These are phyloP conservation scores for Fomes fomentarius DNA, from an alignment of 1,284 basidiomycete genomes.

Conservation along the genomic window DNA sequence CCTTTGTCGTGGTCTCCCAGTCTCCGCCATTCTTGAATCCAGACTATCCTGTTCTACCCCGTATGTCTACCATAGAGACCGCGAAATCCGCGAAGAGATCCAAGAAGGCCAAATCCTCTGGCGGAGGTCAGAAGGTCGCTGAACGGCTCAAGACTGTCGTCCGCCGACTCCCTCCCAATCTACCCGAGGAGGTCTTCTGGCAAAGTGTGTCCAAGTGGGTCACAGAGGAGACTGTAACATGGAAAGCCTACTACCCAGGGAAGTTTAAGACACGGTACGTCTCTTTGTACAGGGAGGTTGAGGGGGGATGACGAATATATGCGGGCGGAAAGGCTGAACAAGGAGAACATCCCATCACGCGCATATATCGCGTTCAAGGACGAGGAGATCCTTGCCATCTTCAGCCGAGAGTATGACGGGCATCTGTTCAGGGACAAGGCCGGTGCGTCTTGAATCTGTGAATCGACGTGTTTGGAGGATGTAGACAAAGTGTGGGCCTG, in stretches of 20 bases:
- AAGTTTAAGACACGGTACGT: constrained; percentile 75
- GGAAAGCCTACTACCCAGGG: constrained; percentile 72
- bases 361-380: constrained; percentile 92
- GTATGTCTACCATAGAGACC: constrained; percentile 14
- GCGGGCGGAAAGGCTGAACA: constrained; percentile 56
- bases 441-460: constrained; percentile 51
- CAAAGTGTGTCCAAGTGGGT: constrained; percentile 87
- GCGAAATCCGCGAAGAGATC: constrained; percentile 20
- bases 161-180: constrained; percentile 86
- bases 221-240: constrained; percentile 68
- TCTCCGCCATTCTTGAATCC: no score
- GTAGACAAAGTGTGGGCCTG: background rate
- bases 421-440: constrained; percentile 92
- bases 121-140: constrained; percentile 22
- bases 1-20: no score
- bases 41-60: no score
- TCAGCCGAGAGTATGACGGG: constrained; percentile 88
- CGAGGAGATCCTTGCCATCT: constrained; percentile 71
- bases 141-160: constrained; percentile 89
- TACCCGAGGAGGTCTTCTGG: constrained; percentile 95
- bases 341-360: constrained; percentile 83
- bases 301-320: background rate
- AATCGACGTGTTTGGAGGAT: background rate
- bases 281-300: background rate
- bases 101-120: constrained; percentile 25